Percentiles rank a stretch among this genome's conserved stretches.
Evolutionary conservation across 176 grass and related monocot species (phyloP).

Genomic region (Alopecurus myosuroides): DNA sequence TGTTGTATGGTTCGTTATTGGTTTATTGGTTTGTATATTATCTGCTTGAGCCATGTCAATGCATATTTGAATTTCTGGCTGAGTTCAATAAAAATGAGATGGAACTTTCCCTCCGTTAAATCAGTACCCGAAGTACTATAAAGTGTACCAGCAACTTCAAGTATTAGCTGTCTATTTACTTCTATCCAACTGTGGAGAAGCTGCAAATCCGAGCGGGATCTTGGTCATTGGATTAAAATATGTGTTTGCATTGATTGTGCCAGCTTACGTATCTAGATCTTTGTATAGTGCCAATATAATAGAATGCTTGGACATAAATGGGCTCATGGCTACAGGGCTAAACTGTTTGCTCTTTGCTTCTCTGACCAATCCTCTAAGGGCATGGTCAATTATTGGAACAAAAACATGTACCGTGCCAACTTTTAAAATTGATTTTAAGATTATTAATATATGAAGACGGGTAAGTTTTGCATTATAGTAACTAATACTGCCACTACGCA

Average conservation of each 20-base stretch:
- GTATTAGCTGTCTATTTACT: neutral
- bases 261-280: neutral
- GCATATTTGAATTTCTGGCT: neutral
- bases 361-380: neutral
- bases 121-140: neutral
- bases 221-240: neutral
- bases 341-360: neutral
- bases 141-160: neutral
- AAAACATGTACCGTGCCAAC: neutral
- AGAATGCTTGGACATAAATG: neutral
- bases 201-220: neutral
- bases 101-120: neutral
- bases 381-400: neutral
- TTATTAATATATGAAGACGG: neutral
- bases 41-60: neutral
- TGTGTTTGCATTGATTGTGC: neutral
- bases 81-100: neutral
- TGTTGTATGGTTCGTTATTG: neutral
- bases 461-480: neutral
- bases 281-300: neutral
- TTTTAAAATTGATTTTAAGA: neutral
- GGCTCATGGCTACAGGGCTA: neutral
- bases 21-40: neutral
- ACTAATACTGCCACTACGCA: neutral
- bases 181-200: neutral